A percentile compares a stretch with the other conserved stretches of the same genome.
phyloP scores from a whole-genome alignment of 2,329 filamentous ascomycete genomes.

The Mycocentrospora acerina region DNA sequence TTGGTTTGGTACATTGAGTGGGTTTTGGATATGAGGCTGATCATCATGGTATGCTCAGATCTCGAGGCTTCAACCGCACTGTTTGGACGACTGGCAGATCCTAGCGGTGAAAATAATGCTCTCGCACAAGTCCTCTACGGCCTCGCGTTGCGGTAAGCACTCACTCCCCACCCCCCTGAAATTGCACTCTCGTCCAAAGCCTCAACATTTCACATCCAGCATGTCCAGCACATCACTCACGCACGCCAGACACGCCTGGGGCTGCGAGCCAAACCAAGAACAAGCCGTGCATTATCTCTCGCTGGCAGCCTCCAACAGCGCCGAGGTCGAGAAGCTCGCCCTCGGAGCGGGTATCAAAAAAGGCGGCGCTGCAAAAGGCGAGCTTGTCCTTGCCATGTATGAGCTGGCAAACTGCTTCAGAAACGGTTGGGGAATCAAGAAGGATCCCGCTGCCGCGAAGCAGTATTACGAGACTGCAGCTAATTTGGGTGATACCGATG shows the following conservation, averaged over 20 bases:
- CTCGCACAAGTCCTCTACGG: constrained; percentile 95
- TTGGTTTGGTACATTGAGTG: too few relatives aligned
- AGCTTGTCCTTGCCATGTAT: constrained; percentile 93
- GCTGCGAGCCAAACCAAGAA: constrained; percentile 70
- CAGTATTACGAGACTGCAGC: constrained; percentile 98
- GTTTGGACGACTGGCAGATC: constrained; percentile 82
- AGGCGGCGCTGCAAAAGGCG: constrained; percentile 91
- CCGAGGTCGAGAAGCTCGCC: constrained; percentile 80
- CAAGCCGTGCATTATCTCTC: constrained; percentile 82
- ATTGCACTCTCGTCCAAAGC: constrained; percentile 6
- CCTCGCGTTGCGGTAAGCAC: constrained; percentile 77
- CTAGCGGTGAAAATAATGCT: constrained; percentile 82
- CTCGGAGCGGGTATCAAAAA: constrained; percentile 86
- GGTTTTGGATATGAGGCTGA: constrained; percentile 14
- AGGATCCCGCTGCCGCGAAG: constrained; percentile 80
- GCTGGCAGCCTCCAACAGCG: constrained; percentile 86
- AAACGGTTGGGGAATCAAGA: constrained; percentile 87
- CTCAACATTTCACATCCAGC: constrained; percentile 3
- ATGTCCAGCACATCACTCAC: constrained; percentile 17
- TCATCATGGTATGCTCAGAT: constrained; percentile 47
- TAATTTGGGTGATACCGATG: constrained; percentile 93
- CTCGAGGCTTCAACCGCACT: constrained; percentile 78
- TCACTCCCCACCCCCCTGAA: not conserved
- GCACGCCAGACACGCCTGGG: constrained; percentile 80
- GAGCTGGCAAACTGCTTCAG: constrained; percentile 92